Evolutionary conservation across 495 filamentous ascomycete species (phyloP), one percentile per base, ranked within the genome.

Genomic region (Penicillium chermesinum): DNA sequence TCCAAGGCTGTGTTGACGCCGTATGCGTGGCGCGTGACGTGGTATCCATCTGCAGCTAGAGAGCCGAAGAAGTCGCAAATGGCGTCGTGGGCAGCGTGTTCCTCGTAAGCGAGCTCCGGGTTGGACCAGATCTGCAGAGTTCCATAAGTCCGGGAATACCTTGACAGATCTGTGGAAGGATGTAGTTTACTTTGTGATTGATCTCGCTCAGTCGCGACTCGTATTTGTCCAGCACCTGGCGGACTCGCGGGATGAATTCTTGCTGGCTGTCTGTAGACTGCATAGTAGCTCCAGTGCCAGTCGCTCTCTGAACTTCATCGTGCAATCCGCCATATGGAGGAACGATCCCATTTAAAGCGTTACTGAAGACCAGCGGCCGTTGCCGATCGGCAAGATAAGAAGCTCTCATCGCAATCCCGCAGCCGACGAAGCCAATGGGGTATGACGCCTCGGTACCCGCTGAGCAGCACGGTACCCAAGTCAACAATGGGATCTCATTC

Each of bases 1-100:
- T 80, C 70, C 53, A 81, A 77, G 2, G 81, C 76, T 0, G 80
- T 85, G 7, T 64, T 56, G 20, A 83, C 50, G 1, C 72, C 76
- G 44, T 78, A 81, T 0, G 76, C 45, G 20, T 65, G 59, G 0
- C 72, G 70, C 7, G 61, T 65, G 2, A 79, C 63, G 9, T 37
- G 13, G 35, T 63, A 66, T n/a, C 55, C 57, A n/a, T 57, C 43
- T 0, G 51, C 46, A 0, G 50, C 27, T 35, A 71, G 54, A 4
- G 46, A 30, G 2, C 67, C 56, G 51, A 78, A 78, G 10, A 72
- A 56, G 0, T 50, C 43, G 22, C 76, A 74, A 36, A 82, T 75
- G 22, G 61, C 59, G 37, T 77, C 67, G 51, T 80, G 76, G 16
- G 78, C 77, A 19, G 66, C 63, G 47, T 72, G 52, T 47, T 82